A percentile compares a stretch with the other conserved stretches of the same genome.
Evolutionary conservation across 2,329 filamentous ascomycete genomes (phyloP).

Genomic region (Fusarium chaquense): DNA sequence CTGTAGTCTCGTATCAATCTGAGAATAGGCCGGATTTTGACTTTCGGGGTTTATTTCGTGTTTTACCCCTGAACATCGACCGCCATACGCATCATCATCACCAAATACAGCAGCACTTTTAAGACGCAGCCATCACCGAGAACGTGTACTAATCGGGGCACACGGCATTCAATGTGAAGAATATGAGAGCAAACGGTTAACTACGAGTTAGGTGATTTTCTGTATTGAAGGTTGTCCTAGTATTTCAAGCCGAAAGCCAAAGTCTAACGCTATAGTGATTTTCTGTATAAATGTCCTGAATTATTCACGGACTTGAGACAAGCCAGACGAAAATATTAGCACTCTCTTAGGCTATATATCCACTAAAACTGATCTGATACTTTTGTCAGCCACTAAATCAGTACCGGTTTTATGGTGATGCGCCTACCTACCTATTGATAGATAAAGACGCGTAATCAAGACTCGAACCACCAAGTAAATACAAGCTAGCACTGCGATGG

Average conservation of each 20-base stretch:
- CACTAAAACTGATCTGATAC: too few species aligned
- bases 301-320: neutral
- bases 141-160: slow-evolving; percentile 27
- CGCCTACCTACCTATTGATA: neutral
- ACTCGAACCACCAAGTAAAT: slow-evolving; percentile 5
- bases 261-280: too few species aligned
- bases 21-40: slow-evolving; percentile 4
- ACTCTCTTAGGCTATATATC: too few species aligned
- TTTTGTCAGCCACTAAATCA: too few species aligned
- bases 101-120: slow-evolving; percentile 15
- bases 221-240: too few species aligned
- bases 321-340: too few species aligned
- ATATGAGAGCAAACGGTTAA: slow-evolving; percentile 14
- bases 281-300: neutral
- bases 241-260: too few species aligned
- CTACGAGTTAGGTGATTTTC: neutral
- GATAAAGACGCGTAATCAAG: slow-evolving; percentile 32
- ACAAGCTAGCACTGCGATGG: slow-evolving; percentile 16
- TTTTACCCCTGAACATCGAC: slow-evolving; percentile 30
- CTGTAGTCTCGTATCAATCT: neutral
- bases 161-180: slow-evolving; percentile 32
- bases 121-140: slow-evolving; percentile 20
- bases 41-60: slow-evolving; percentile 10
- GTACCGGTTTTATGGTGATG: too few species aligned
- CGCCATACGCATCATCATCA: slow-evolving; percentile 11